Conservation (phyloP, 208 protist genomes). For the Leishmania turanica region DNA sequence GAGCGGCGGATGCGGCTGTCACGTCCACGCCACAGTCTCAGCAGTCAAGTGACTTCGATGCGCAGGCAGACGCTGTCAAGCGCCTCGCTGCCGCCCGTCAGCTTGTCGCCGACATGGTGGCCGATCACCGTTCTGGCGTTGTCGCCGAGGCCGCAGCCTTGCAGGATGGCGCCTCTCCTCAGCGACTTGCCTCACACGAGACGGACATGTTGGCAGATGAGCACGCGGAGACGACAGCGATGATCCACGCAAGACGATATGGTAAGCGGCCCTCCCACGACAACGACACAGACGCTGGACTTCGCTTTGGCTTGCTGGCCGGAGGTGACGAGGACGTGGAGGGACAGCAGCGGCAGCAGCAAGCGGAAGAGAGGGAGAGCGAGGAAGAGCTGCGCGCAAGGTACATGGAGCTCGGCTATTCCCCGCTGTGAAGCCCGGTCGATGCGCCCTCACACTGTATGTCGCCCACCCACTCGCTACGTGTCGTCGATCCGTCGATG, state of each 20-base stretch:
- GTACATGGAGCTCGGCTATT: conserved; percentile 36
- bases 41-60: background rate
- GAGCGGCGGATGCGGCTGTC: background rate
- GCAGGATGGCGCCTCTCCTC: background rate
- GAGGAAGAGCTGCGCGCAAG: conserved; percentile 19
- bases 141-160: conserved; percentile 28
- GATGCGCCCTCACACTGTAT: background rate
- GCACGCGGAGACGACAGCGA: conserved; percentile 1
- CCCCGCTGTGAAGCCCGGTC: conserved; percentile 11
- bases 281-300: conserved; percentile 17
- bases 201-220: conserved; percentile 10
- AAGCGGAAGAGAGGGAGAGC: conserved; percentile 13
- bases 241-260: background rate
- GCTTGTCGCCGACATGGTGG: conserved; percentile 35
- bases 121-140: conserved; percentile 28
- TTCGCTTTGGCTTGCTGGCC: conserved; percentile 19
- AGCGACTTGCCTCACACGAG: background rate
- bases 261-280: background rate
- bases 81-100: conserved; percentile 9
- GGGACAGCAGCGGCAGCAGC: conserved; percentile 8
- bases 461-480: too few species aligned
- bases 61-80: conserved; percentile 5
- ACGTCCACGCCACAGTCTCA: background rate
- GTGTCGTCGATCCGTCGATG: background rate
- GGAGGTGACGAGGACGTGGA: conserved; percentile 17